Evolutionary conservation across 495 filamentous ascomycete species (phyloP).

Genomic region (Coniosporium apollinis): DNA sequence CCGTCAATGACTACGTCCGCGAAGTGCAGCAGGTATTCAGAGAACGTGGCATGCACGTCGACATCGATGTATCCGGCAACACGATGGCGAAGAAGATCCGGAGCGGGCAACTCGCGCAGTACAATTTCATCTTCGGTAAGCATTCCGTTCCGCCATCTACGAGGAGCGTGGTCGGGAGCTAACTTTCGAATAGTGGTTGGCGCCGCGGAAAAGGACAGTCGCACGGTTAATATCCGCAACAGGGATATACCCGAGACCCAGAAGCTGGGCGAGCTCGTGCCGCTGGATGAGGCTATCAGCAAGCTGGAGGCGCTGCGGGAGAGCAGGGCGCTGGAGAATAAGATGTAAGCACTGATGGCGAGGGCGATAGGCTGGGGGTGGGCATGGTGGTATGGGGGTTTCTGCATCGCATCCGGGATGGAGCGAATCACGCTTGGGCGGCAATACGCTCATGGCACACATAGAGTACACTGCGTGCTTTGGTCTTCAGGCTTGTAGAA

Average conservation of each 20-base stretch:
- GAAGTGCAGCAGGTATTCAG: conserved; percentile 55
- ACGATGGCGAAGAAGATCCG: conserved; percentile 95
- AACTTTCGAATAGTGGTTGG: conserved; percentile 51
- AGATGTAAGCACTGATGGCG: not conserved
- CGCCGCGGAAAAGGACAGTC: conserved; percentile 56
- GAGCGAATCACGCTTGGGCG: too few relatives aligned
- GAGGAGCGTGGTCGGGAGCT: too few relatives aligned
- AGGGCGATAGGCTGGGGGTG: too few relatives aligned
- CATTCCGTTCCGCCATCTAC: too few relatives aligned
- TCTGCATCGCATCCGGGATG: too few relatives aligned
- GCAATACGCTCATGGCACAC: too few relatives aligned
- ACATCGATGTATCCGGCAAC: conserved; percentile 78
- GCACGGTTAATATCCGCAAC: conserved; percentile 78
- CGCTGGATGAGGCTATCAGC: conserved; percentile 57
- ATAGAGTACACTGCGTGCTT: too few relatives aligned
- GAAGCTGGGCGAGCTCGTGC: conserved; percentile 51
- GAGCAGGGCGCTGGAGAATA: not conserved
- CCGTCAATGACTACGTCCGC: conserved; percentile 66
- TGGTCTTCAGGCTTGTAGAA: too few relatives aligned
- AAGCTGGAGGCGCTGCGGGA: conserved; percentile 57
- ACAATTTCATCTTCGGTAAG: conserved; percentile 80
- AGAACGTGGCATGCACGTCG: conserved; percentile 51
- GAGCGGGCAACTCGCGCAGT: conserved; percentile 69
- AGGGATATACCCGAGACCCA: conserved; percentile 75
- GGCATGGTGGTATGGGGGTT: too few relatives aligned